phyloP scores from a whole-genome alignment of 2,329 filamentous ascomycete genomes.

The Colletotrichum tropicale region DNA sequence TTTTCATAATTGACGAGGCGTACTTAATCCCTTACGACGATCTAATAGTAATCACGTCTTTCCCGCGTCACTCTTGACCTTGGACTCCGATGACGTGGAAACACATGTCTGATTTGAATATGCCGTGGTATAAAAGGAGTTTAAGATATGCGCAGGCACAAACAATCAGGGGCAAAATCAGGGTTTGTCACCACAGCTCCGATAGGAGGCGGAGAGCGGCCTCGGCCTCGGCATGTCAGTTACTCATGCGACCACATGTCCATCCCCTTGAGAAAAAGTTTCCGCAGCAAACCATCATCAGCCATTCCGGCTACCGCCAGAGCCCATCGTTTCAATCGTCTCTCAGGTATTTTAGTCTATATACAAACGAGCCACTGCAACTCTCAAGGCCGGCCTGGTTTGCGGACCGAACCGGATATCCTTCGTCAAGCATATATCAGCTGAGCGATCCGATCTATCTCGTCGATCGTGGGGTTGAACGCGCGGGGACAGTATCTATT shows the following conservation, averaged over 20 bases:
- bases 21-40: rapidly evolving
- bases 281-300: too few relatives aligned
- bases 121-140: rapidly evolving
- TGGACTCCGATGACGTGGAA: neutral
- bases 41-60: neutral
- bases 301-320: too few relatives aligned
- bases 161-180: neutral
- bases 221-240: neutral
- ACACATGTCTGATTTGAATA: rapidly evolving
- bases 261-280: too few relatives aligned
- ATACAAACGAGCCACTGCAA: rapidly evolving
- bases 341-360: neutral
- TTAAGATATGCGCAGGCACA: neutral
- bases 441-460: too few relatives aligned
- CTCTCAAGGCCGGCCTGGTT: neutral
- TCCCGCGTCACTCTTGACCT: neutral
- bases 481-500: too few relatives aligned
- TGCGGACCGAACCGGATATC: too few relatives aligned
- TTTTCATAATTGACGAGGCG: neutral
- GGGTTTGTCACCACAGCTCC: neutral
- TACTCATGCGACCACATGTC: neutral
- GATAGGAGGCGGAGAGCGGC: neutral
- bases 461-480: too few relatives aligned
- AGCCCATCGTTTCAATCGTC: neutral
- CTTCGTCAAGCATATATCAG: too few relatives aligned